phyloP scores from a whole-genome alignment of 331 rosid species.

The Malus hybrid region DNA sequence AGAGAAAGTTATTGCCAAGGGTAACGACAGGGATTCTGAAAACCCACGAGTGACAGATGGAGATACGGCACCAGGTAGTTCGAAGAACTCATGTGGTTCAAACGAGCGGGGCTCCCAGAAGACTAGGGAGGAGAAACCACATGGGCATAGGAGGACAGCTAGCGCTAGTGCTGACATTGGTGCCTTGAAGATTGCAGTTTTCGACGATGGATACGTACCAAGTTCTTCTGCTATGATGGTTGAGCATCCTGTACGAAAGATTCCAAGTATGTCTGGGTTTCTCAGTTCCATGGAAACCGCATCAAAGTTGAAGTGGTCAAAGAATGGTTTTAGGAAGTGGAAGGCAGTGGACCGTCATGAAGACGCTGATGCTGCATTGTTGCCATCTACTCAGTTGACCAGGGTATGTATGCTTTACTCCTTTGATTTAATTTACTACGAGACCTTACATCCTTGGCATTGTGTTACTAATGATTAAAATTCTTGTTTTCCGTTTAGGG shows the following conservation, averaged over 20 bases:
- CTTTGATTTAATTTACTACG: neutral
- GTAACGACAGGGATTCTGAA: conserved; percentile 22
- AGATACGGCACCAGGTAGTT: conserved; percentile 22
- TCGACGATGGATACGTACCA: conserved; percentile 32
- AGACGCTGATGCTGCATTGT: conserved; percentile 34
- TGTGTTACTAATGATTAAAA: conserved; percentile 3
- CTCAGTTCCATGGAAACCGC: conserved; percentile 55
- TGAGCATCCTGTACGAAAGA: conserved; percentile 54
- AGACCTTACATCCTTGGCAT: neutral
- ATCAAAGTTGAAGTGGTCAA: conserved; percentile 67
- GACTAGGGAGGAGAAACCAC: conserved; percentile 37
- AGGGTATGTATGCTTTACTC: conserved; percentile 40
- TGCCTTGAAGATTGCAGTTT: conserved; percentile 70
- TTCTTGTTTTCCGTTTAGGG: conserved; percentile 33
- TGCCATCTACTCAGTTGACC: conserved; percentile 40
- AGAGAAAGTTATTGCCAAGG: conserved; percentile 14
- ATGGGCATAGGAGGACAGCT: conserved; percentile 85
- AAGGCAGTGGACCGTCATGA: conserved; percentile 42
- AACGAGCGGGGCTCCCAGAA: conserved; percentile 29
- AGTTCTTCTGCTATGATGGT: conserved; percentile 30
- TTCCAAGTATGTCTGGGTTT: conserved; percentile 81
- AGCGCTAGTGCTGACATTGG: conserved; percentile 86
- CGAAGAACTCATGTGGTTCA: conserved; percentile 24
- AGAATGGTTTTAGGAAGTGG: conserved; percentile 74
- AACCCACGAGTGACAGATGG: conserved; percentile 22